phyloP scores from a whole-genome alignment of 371 early-diverging fungal genomes.

The Mucor lusitanicus region DNA sequence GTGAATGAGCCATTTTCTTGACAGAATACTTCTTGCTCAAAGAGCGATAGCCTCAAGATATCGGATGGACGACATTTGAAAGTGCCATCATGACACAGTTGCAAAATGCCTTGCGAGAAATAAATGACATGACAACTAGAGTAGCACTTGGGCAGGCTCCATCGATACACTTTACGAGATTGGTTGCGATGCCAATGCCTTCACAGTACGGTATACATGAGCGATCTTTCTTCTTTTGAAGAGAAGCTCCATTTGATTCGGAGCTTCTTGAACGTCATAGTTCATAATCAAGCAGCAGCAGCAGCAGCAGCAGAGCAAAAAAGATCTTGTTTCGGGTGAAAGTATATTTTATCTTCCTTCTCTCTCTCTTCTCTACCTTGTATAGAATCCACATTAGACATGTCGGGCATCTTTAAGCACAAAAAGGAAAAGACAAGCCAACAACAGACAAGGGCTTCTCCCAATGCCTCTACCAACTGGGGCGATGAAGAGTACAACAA shows the following conservation, averaged over 20 bases:
- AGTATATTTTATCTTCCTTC: not conserved
- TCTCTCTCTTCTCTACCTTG: not conserved
- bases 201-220: too few species aligned
- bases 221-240: not conserved
- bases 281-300: not conserved
- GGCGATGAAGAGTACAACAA: conserved; percentile 56
- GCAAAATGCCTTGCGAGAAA: too few species aligned
- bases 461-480: conserved; percentile 6
- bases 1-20: too few species aligned
- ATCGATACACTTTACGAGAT: not conserved
- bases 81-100: too few species aligned
- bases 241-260: not conserved
- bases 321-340: not conserved
- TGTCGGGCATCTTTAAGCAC: not conserved
- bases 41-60: too few species aligned
- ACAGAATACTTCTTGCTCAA: too few species aligned
- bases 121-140: too few species aligned
- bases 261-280: not conserved
- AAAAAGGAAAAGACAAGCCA: not conserved
- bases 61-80: too few species aligned
- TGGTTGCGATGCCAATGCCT: not conserved
- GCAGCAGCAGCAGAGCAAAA: too few species aligned
- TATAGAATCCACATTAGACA: not conserved
- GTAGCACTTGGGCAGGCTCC: too few species aligned
- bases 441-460: not conserved